A percentile compares a stretch with the other conserved stretches of the same genome.
Conservation (phyloP, 768 basidiomycete species). For the Boletus fagicola region DNA sequence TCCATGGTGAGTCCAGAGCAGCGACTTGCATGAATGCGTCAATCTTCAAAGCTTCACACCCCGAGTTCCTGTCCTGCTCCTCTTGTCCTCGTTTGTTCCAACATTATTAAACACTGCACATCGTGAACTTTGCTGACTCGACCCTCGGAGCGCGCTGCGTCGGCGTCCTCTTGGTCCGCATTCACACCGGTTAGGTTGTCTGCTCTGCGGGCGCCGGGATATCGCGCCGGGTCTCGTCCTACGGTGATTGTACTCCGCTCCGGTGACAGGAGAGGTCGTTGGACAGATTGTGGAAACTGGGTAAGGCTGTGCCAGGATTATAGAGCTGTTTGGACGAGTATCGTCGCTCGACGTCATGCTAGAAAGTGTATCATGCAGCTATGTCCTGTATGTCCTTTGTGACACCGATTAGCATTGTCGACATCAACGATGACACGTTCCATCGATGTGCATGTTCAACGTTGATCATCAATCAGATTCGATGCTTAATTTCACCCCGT, state of each 20-base stretch:
- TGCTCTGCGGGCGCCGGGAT: not conserved
- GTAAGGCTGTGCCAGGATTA: no score
- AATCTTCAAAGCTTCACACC: constrained; percentile 12
- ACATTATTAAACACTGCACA: not conserved
- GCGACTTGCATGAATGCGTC: constrained; percentile 18
- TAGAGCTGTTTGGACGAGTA: no score
- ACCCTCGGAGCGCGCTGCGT: not conserved
- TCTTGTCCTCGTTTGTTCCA: constrained; percentile 12
- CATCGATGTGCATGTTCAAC: no score
- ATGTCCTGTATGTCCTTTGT: no score
- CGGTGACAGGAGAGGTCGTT: not conserved
- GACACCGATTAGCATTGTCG: no score
- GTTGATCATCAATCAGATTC: not conserved
- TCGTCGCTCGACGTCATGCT: no score
- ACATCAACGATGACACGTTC: no score
- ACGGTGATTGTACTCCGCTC: not conserved
- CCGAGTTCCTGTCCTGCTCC: constrained; percentile 22
- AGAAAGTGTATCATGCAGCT: no score
- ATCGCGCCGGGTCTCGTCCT: not conserved
- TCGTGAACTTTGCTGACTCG: not conserved
- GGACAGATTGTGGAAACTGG: not conserved
- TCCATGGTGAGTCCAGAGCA: constrained; percentile 16
- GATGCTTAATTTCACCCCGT: not conserved
- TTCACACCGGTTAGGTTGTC: not conserved
- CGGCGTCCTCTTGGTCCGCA: not conserved